Percentiles rank a stretch among this genome's conserved stretches.
Evolutionary conservation across 208 protist genomes (phyloP).

Genomic region (Trypanosomatidae sp.): DNA sequence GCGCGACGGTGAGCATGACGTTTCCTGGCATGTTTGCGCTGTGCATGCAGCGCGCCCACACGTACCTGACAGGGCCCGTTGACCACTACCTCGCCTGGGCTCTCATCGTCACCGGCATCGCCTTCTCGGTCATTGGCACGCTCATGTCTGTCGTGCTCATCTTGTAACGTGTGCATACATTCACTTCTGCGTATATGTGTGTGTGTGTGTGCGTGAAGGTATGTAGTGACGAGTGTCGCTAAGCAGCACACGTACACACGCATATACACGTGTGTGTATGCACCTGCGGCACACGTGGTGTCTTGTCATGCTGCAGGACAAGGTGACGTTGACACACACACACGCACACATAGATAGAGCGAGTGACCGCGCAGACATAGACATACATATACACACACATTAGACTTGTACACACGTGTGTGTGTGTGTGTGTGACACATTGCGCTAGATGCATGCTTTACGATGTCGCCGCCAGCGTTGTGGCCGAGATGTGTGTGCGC

Average conservation of each 20-base stretch:
- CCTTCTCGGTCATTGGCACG: conserved; percentile 33
- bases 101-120: conserved; percentile 32
- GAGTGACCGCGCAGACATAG: too few relatives aligned
- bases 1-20: conserved; percentile 66
- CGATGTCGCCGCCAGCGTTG: conserved; percentile 35
- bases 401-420: neutral
- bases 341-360: too few relatives aligned
- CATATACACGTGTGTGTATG: too few relatives aligned
- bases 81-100: conserved; percentile 24
- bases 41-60: conserved; percentile 36
- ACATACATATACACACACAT: conserved; percentile 1
- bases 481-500: conserved; percentile 52
- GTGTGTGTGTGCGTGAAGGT: too few relatives aligned
- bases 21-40: conserved; percentile 63
- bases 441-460: conserved; percentile 59
- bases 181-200: neutral
- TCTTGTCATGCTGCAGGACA: neutral
- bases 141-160: conserved; percentile 34
- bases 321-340: too few relatives aligned
- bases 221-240: too few relatives aligned
- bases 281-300: too few relatives aligned
- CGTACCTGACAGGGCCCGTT: conserved; percentile 29
- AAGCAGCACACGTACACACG: too few relatives aligned
- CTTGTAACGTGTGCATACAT: neutral
- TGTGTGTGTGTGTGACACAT: conserved; percentile 3